Evolutionary conservation across 495 filamentous ascomycete genomes (phyloP), one percentile per base, ranked within the genome.

Genomic region (Lasiosphaeria hispida): DNA sequence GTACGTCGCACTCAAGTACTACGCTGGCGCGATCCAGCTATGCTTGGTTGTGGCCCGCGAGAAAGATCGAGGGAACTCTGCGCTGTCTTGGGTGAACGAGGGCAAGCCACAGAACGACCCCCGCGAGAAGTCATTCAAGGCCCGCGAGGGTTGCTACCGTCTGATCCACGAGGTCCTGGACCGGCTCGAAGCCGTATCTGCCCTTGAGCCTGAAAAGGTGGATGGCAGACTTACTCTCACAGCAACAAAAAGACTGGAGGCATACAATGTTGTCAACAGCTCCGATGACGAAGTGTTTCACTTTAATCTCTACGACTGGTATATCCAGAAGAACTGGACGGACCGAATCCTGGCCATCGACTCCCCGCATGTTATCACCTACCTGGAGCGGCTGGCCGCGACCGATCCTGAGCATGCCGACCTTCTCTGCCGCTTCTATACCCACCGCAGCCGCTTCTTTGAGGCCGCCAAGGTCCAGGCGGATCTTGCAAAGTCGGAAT

Each of bases 271-370:
- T 0, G 87, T 97, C 65, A 87, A 94, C 65, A 83, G 79, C 45
- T 96, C 92, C 0, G 78, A 82, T 8, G 94, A 99, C 62, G 90
- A 96, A 62, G 85, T 96, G 1, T 99, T 97, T 74, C 84, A 97
- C 69, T 93, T 89, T 30, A 87, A 91, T 61, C 79, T 99, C 50
- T 99, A 97, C 68, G 94, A 97, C 58, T 99, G 95, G 95, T 97
- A 97, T 70, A 81, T 96, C 41, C 72, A 79, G 36, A 86, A 92
- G 66, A 86, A 87, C 37, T 90, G 88, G 83, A 86, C 77, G 23
- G 90, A 97, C 52, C 86, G 90, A 4, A 79, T 99, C 38, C 83
- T 99, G 8, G 84, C 86, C 45, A 88, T 92, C 38, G 77, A 90
- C 51, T 96, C 94, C 10, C 81, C 85, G 0, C 89, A 89, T 64